phyloP scores from a whole-genome alignment of 2,329 filamentous ascomycete genomes.

The Fusarium tricinctum region DNA sequence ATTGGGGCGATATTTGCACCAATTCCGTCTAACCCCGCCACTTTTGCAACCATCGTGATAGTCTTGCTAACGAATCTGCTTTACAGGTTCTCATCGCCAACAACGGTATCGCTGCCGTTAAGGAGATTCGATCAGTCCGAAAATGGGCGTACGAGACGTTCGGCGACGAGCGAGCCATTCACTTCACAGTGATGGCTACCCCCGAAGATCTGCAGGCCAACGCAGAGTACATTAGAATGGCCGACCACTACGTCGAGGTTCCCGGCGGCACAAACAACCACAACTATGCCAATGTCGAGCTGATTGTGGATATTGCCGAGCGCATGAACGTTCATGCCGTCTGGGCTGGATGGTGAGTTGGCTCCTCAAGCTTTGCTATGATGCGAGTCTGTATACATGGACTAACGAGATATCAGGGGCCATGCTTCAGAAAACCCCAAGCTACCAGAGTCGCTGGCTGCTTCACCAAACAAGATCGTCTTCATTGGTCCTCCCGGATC shows the following conservation, averaged over 20 bases:
- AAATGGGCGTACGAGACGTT: conserved; percentile 99
- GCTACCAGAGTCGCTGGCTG: conserved; percentile 93
- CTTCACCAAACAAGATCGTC: conserved; percentile 97
- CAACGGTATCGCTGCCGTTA: conserved; percentile 99
- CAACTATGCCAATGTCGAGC: conserved; percentile 99
- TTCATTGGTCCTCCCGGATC: conserved; percentile 99
- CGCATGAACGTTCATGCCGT: conserved; percentile 98
- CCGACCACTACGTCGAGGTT: conserved; percentile 99
- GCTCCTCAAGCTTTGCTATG: background rate
- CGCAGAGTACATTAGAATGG: conserved; percentile 99
- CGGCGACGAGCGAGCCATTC: conserved; percentile 96
- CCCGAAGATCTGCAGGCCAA: conserved; percentile 98
- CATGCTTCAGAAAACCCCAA: conserved; percentile 99
- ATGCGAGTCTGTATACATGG: conserved; percentile 11
- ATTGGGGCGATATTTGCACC: conserved; percentile 1
- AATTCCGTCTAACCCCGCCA: conserved; percentile 23
- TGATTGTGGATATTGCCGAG: conserved; percentile 98
- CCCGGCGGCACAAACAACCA: conserved; percentile 99
- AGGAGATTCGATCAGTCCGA: conserved; percentile 98
- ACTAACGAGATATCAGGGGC: conserved; percentile 71
- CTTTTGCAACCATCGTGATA: background rate
- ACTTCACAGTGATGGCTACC: conserved; percentile 99
- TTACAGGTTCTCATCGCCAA: conserved; percentile 95
- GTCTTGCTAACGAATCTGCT: conserved; percentile 33
- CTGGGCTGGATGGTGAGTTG: conserved; percentile 93